phyloP scores from a whole-genome alignment of 768 basidiomycete species.

The Mycena albidolilacea region DNA sequence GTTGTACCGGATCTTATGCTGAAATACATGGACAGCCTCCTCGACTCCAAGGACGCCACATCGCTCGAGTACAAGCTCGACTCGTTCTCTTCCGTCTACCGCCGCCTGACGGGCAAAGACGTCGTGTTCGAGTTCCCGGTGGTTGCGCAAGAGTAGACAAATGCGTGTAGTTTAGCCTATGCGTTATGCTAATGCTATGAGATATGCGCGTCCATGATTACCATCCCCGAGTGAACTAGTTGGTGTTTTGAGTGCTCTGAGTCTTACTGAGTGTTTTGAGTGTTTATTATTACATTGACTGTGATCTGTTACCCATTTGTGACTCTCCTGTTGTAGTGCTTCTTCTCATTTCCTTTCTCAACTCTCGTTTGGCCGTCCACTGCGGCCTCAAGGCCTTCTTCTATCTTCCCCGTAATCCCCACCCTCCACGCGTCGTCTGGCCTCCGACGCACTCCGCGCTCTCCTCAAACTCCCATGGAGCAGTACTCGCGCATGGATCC shows the following conservation, averaged over 20 bases:
- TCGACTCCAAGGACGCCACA: constrained; percentile 98
- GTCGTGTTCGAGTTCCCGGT: constrained; percentile 95
- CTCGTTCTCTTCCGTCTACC: constrained; percentile 98
- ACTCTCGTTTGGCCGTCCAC: constrained; percentile 53
- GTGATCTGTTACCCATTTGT: no score
- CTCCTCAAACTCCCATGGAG: constrained; percentile 59
- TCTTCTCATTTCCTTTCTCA: constrained; percentile 22
- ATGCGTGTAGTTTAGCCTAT: constrained; percentile 40
- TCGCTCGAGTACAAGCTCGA: constrained; percentile 99
- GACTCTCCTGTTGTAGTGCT: neutral
- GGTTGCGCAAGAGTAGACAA: constrained; percentile 75
- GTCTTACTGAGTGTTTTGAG: no score
- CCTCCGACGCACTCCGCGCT: constrained; percentile 11
- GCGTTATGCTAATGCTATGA: constrained; percentile 29
- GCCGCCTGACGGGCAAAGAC: constrained; percentile 95
- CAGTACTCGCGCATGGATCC: constrained; percentile 75
- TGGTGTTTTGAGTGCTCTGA: no score
- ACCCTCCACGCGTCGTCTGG: constrained; percentile 31
- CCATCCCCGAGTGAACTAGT: no score
- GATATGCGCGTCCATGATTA: neutral
- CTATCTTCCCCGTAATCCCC: constrained; percentile 21
- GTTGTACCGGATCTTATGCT: neutral
- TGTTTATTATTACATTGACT: no score
- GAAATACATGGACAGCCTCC: constrained; percentile 71
- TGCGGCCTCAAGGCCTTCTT: constrained; percentile 59